These are phyloP conservation scores for Sclerotinia spermophila DNA, from an alignment of 2,329 filamentous ascomycete genomes.

Conservation along the genomic window DNA sequence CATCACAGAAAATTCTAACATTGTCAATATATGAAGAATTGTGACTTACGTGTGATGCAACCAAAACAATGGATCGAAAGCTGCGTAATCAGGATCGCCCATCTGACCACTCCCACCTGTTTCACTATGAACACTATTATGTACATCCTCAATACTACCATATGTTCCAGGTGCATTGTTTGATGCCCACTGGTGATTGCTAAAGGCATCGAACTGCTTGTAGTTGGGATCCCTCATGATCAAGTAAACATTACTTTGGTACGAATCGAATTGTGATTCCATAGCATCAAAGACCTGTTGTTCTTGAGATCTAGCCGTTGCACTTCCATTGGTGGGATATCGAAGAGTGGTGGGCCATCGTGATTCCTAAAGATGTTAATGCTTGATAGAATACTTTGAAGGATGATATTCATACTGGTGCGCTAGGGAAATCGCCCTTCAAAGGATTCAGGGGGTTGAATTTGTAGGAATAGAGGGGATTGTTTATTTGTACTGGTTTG, in stretches of 20 bases:
- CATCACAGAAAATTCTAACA: accelerated
- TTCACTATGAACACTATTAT: slow-evolving; percentile 61
- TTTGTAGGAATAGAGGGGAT: slow-evolving; percentile 58
- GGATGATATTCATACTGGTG: slow-evolving; percentile 18
- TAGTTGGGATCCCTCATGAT: slow-evolving; percentile 49
- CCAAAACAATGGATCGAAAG: slow-evolving; percentile 66
- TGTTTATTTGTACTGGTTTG: slow-evolving; percentile 57
- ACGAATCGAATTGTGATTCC: slow-evolving; percentile 26
- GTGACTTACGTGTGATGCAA: slow-evolving; percentile 30
- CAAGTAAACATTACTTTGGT: slow-evolving; percentile 29
- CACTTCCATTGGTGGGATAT: slow-evolving; percentile 27
- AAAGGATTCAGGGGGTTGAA: slow-evolving; percentile 53
- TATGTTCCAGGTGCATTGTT: slow-evolving; percentile 23
- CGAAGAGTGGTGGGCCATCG: slow-evolving; percentile 29
- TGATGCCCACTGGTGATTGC: slow-evolving; percentile 60
- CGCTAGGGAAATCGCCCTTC: slow-evolving; percentile 22
- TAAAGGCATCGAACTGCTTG: slow-evolving; percentile 63
- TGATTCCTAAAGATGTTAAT: slow-evolving; percentile 20
- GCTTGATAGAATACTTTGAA: background rate
- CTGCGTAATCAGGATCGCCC: slow-evolving; percentile 66
- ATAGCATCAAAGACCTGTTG: slow-evolving; percentile 26
- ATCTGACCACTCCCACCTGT: slow-evolving; percentile 57
- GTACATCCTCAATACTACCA: slow-evolving; percentile 52
- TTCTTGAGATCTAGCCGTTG: slow-evolving; percentile 26
- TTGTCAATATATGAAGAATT: accelerated